Conservation (phyloP, 208 protist genomes). For the Trypanosoma congolense region DNA sequence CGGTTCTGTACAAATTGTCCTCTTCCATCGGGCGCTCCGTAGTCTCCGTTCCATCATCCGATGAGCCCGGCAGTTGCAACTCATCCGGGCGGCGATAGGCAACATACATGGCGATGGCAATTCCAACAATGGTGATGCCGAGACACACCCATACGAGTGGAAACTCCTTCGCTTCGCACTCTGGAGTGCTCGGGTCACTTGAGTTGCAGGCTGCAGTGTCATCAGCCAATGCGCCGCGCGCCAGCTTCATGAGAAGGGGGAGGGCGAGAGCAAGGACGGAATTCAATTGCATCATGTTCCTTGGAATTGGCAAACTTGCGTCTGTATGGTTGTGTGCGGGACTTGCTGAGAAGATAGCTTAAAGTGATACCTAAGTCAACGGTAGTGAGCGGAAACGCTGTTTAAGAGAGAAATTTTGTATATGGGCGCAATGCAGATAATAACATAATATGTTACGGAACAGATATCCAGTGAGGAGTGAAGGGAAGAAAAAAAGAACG, state of each 20-base stretch:
- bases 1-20: no score
- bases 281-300: slow-evolving; percentile 2
- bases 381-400: no score
- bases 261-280: slow-evolving; percentile 8
- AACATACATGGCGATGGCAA: slow-evolving; percentile 27
- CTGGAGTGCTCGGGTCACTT: slow-evolving; percentile 11
- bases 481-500: no score
- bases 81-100: slow-evolving; percentile 32
- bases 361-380: no score
- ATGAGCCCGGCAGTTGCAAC: slow-evolving; percentile 21
- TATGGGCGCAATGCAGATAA: no score
- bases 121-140: slow-evolving; percentile 28
- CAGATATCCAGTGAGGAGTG: no score
- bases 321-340: no score
- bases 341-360: no score
- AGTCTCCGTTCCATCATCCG: not conserved
- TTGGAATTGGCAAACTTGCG: no score
- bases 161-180: slow-evolving; percentile 35
- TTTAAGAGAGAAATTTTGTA: not conserved
- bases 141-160: slow-evolving; percentile 40
- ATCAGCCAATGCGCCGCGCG: not conserved
- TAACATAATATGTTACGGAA: no score
- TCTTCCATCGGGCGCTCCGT: not conserved
- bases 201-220: slow-evolving; percentile 3
- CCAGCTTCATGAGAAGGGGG: slow-evolving; percentile 2